Evolutionary conservation across 352 stramenopile genomes (phyloP), one percentile per base, ranked within the genome.

Genomic region (Peronospora tabacina): DNA sequence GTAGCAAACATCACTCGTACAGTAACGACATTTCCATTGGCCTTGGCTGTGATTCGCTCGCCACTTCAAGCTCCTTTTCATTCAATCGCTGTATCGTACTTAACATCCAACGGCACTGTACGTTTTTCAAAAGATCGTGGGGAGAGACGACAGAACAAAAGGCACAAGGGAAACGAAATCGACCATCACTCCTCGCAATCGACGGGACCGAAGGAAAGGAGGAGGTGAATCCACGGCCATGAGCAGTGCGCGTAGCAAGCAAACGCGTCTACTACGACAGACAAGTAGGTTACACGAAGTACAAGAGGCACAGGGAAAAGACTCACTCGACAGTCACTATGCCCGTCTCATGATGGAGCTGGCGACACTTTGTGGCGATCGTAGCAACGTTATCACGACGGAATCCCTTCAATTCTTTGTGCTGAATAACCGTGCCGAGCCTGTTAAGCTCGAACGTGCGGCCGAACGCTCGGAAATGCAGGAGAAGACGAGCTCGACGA

Each of bases 361-460:
- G 3, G 68, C 78, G 12, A 61, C 67, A 42, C 60, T 94, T 26
- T 94, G 80, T 39, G 66, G 67, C 50, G 77, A 94, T 57, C 72
- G 83, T 33, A 75, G 68, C 57, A 76, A 82, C 48, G 69, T 94
- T 37, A 48, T 94, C 11, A 89, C 80, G 46, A 29, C 65, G 20
- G 83, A 94, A 7, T 90, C 78, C 20, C 66, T 94, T 24, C 64
- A 73, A 38, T 85, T 76, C 55, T 80, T 94, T 19, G 75, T 74
- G 17, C 65, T 59, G 0, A 63, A 45, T 37, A 76, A 69, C 6
- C 73, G 79, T 11, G 70, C 75, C 2, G 80, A 94, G 52, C 64
- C 66, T 5, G 69, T 94, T 10, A 90, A 87, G 55, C 67, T 91
- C 11, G 76, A 85, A 47, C 77, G 78, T 22, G 70, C 83, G 35